These are phyloP conservation scores for Austroboletus niveus DNA, from an alignment of 1,284 basidiomycete genomes.

Conservation along the genomic window DNA sequence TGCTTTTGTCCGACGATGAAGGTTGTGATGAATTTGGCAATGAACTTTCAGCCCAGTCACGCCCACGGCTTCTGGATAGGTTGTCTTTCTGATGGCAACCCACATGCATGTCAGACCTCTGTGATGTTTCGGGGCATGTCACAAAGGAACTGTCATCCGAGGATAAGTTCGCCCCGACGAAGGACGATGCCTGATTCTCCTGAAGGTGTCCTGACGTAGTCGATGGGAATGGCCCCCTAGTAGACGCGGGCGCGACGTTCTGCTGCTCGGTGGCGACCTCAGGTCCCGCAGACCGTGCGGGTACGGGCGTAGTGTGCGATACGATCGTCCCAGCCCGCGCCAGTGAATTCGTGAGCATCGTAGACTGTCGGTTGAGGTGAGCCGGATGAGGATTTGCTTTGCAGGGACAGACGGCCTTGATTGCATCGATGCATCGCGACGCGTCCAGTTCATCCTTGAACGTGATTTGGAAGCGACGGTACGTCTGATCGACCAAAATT, in stretches of 20 bases:
- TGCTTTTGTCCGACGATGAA: conserved; percentile 22
- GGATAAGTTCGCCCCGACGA: conserved; percentile 13
- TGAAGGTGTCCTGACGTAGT: not conserved
- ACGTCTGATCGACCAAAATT: conserved; percentile 41
- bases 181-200: conserved; percentile 10
- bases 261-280: conserved; percentile 3
- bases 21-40: conserved; percentile 35
- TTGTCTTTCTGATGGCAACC: conserved; percentile 3
- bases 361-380: conserved; percentile 18
- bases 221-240: not conserved
- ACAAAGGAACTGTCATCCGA: conserved; percentile 32
- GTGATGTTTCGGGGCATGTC: conserved; percentile 30
- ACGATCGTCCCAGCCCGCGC: conserved; percentile 18
- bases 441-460: conserved; percentile 51
- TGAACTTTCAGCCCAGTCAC: conserved; percentile 16
- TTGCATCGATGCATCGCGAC: conserved; percentile 55
- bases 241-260: conserved; percentile 1
- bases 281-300: not conserved
- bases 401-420: conserved; percentile 70
- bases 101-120: conserved; percentile 2
- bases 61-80: conserved; percentile 1
- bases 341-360: conserved; percentile 17
- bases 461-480: conserved; percentile 72
- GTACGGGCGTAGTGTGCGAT: not conserved
- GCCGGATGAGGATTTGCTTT: conserved; percentile 44